These are phyloP conservation scores for Fusarium falciforme DNA, from an alignment of 2,329 filamentous ascomycete species.

Conservation along the genomic window DNA sequence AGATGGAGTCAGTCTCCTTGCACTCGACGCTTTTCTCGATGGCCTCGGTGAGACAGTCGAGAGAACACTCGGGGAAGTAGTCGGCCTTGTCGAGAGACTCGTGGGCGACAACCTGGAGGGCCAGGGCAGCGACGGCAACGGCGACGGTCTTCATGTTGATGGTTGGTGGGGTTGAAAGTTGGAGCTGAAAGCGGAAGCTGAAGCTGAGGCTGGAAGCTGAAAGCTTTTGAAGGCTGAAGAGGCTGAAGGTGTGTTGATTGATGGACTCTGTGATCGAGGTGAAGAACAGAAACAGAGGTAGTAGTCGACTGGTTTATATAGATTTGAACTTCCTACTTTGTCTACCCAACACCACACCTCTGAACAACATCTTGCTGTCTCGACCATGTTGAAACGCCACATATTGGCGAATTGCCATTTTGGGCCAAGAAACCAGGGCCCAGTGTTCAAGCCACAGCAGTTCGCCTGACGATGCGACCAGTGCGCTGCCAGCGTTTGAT, in stretches of 20 bases:
- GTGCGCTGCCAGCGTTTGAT: background rate
- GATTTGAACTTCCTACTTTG: background rate
- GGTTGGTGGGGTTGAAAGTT: background rate
- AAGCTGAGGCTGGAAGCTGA: background rate
- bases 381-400: background rate
- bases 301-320: background rate
- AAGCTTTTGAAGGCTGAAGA: background rate
- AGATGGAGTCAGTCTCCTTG: background rate
- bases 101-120: background rate
- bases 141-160: background rate
- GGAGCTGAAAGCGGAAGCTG: background rate
- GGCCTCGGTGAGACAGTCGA: background rate
- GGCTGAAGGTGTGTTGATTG: background rate
- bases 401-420: slow-evolving; percentile 1
- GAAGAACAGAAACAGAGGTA: background rate
- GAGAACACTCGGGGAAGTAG: slow-evolving; percentile 6
- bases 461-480: background rate
- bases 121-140: background rate
- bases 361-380: background rate
- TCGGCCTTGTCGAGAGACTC: slow-evolving; percentile 1
- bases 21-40: background rate
- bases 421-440: background rate
- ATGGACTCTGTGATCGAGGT: background rate
- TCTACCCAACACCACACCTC: background rate
- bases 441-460: slow-evolving; percentile 1